phyloP scores from a whole-genome alignment of 805 yeast species.

The Ascoidea tarda region DNA sequence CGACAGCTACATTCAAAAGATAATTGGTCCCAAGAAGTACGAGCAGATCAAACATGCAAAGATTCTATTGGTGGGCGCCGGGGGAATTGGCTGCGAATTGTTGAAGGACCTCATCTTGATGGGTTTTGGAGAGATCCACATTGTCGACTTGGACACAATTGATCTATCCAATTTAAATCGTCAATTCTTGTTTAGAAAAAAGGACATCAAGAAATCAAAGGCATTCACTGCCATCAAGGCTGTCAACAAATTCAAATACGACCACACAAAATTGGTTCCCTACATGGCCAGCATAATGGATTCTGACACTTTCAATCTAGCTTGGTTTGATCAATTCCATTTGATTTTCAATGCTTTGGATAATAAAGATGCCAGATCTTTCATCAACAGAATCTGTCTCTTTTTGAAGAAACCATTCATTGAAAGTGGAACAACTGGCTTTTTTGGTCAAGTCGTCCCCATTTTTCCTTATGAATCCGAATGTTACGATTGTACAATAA shows the following conservation, averaged over 20 bases:
- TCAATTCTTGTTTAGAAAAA: slow-evolving; percentile 80
- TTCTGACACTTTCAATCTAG: slow-evolving; percentile 47
- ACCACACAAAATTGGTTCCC: slow-evolving; percentile 48
- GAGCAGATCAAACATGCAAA: slow-evolving; percentile 23
- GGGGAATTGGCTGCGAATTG: slow-evolving; percentile 92
- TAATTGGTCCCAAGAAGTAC: neutral
- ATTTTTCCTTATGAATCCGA: slow-evolving; percentile 72
- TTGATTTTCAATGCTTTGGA: slow-evolving; percentile 87
- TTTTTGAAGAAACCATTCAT: slow-evolving; percentile 63
- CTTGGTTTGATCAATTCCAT: slow-evolving; percentile 68
- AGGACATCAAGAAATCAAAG: slow-evolving; percentile 83
- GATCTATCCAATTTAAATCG: slow-evolving; percentile 87
- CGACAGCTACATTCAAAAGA: neutral
- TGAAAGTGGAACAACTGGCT: slow-evolving; percentile 94
- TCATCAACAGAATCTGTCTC: slow-evolving; percentile 75
- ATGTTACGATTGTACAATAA: slow-evolving; percentile 85
- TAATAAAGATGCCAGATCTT: slow-evolving; percentile 81
- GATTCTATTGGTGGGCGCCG: slow-evolving; percentile 84
- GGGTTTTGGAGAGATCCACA: slow-evolving; percentile 77
- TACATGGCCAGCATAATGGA: slow-evolving; percentile 87
- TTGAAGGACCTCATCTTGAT: slow-evolving; percentile 65
- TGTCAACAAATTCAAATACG: slow-evolving; percentile 57
- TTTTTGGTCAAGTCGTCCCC: slow-evolving; percentile 88
- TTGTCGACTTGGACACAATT: slow-evolving; percentile 92
- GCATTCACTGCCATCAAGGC: slow-evolving; percentile 76